Evolutionary conservation across 2,329 filamentous ascomycete genomes (phyloP), one percentile per base, ranked within the genome.

Genomic region (Esteya vermicola): DNA sequence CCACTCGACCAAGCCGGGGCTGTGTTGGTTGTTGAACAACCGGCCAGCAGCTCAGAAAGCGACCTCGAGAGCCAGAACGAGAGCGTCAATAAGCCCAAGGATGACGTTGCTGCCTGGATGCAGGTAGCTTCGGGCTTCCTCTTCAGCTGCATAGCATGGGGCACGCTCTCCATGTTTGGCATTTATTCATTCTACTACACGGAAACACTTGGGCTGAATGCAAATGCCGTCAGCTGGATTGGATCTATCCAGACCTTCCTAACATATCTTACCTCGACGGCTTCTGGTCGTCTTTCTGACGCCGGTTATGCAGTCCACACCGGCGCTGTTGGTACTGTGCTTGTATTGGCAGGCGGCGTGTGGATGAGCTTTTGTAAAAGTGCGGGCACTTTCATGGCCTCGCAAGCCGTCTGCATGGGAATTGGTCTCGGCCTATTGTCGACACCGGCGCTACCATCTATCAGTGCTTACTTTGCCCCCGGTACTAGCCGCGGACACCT

Each of bases 351-450:
- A 3, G 68, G 67, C 16, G 61, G 65, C 12, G 63, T 75, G 47
- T 62, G 63, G 54, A 67, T 63, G 2, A 32, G 27, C 33, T 36
- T 32, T 34, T 12, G n/a, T 33, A 9, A 19, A 7, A 22, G 42
- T 6, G 32, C 37, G 6, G 26, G 8, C 14, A n/a, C 22, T 4
- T 45, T 74, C 31, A 56, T 75, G 28, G 56, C 75, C 12, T 57
- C 67, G 1, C 72, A 75, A 50, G 72, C 71, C 14, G 40, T 72
- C 25, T 66, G 65, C 43, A 66, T 67, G 6, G 72, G 73, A 0
- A 52, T 76, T 13, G 73, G 73, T 16, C 56, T 64, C 49, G 65
- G 72, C 22, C 55, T 76, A 40, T 59, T 76, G 54, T 70, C 71
- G 54, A 64, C 67, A 50, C 62, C 72, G 35, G 63, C 67, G 33